Percentiles rank a stretch among this genome's conserved stretches.
Conservation (phyloP, 352 stramenopile genomes). For the Plasmopara muralis region DNA sequence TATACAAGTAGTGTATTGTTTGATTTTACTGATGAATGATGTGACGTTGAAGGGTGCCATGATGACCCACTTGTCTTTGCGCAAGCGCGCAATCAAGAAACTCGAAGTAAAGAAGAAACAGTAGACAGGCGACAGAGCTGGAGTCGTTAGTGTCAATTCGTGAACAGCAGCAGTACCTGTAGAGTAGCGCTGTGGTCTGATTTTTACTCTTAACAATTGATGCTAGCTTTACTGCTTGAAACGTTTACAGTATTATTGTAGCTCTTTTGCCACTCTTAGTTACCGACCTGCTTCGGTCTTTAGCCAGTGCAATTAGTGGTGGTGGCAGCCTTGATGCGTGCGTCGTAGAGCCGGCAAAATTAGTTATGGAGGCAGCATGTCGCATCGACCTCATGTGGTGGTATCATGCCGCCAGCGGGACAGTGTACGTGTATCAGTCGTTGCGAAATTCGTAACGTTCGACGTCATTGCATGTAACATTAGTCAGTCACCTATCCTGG, state of each 20-base stretch:
- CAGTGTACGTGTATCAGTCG: background rate
- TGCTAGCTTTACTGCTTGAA: slow-evolving; percentile 2
- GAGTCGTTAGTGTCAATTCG: slow-evolving; percentile 4
- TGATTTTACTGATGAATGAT: background rate
- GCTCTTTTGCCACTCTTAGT: background rate
- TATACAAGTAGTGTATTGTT: background rate
- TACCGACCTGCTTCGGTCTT: slow-evolving; percentile 1
- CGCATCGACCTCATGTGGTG: slow-evolving; percentile 4
- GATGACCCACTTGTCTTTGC: slow-evolving; percentile 72
- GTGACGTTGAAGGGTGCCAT: slow-evolving; percentile 37
- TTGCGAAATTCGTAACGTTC: slow-evolving; percentile 10
- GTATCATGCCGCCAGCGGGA: background rate
- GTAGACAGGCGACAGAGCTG: slow-evolving; percentile 20
- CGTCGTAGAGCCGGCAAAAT: slow-evolving; percentile 3
- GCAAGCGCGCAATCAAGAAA: slow-evolving; percentile 86
- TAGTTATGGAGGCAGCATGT: slow-evolving; percentile 1
- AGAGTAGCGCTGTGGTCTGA: background rate
- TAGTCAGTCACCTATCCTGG: slow-evolving; percentile 1
- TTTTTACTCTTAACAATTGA: slow-evolving; percentile 3
- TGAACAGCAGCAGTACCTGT: background rate
- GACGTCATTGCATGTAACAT: background rate
- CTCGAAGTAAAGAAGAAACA: slow-evolving; percentile 78
- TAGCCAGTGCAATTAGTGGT: slow-evolving; percentile 3
- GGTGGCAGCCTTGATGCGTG: background rate
- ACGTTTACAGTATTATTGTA: background rate